phyloP scores from a whole-genome alignment of 2,329 filamentous ascomycete species.

The Bipolaris oryzae region DNA sequence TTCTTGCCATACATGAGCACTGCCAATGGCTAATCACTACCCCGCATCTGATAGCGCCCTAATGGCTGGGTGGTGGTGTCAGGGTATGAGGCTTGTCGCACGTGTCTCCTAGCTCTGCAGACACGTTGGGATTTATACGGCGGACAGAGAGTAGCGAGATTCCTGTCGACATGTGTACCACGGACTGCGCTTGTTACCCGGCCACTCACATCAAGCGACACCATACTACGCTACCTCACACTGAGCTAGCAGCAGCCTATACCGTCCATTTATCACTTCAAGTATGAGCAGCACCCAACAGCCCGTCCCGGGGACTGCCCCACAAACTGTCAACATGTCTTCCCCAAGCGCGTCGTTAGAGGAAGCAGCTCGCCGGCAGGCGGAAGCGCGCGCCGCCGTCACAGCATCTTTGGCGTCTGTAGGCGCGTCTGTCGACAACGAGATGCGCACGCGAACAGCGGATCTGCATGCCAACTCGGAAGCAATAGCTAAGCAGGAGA shows the following conservation, averaged over 20 bases:
- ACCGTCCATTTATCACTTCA: background rate
- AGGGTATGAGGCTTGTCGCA: background rate
- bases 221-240: constrained; percentile 36
- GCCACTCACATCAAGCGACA: constrained; percentile 32
- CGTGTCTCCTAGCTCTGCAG: constrained; percentile 10
- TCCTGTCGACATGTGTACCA: background rate
- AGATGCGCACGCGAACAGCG: constrained; percentile 70
- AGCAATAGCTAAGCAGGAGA: constrained; percentile 70
- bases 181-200: background rate
- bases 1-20: background rate
- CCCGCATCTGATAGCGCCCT: background rate
- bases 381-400: constrained; percentile 59
- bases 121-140: constrained; percentile 5
- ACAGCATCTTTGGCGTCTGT: constrained; percentile 59
- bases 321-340: constrained; percentile 29
- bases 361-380: constrained; percentile 45
- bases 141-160: background rate
- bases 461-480: constrained; percentile 72
- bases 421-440: constrained; percentile 71
- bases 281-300: background rate
- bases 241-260: constrained; percentile 13
- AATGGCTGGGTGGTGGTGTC: background rate
- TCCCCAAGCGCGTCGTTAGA: constrained; percentile 25
- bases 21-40: background rate
- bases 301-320: background rate